Percentiles rank a stretch among this genome's conserved stretches.
These are phyloP conservation scores for Annulohypoxylon moriforme DNA, from an alignment of 495 filamentous ascomycete genomes.

Conservation along the genomic window DNA sequence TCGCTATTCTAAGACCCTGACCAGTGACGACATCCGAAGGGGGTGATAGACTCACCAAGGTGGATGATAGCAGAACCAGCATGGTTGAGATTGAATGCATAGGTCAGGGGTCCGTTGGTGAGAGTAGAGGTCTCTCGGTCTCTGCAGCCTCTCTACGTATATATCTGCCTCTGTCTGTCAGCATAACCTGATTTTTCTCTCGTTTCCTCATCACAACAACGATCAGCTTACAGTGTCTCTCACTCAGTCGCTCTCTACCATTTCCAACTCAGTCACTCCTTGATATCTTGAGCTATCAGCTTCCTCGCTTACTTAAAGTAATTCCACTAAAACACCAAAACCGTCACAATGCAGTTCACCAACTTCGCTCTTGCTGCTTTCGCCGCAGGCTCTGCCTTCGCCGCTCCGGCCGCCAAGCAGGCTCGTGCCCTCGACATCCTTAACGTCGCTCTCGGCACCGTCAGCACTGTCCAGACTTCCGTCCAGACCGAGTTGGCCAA, in stretches of 20 bases:
- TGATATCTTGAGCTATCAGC: conserved; percentile 42
- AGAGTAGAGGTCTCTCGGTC: background rate
- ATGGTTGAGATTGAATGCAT: conserved; percentile 28
- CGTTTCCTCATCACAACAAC: conserved; percentile 30
- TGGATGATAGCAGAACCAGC: conserved; percentile 28
- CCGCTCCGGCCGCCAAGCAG: conserved; percentile 31
- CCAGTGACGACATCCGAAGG: conserved; percentile 33
- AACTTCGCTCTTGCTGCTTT: conserved; percentile 44
- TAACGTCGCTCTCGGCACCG: conserved; percentile 12
- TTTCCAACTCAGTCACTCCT: conserved; percentile 46
- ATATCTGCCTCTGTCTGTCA: conserved; percentile 39
- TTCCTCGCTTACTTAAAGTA: conserved; percentile 18
- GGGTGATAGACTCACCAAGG: conserved; percentile 33
- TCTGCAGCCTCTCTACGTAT: conserved; percentile 12
- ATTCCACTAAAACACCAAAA: conserved; percentile 11
- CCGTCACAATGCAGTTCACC: conserved; percentile 46
- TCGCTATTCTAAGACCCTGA: conserved; percentile 42
- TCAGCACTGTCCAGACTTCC: conserved; percentile 21
- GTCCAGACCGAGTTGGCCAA: conserved; percentile 28
- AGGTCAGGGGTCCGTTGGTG: conserved; percentile 18
- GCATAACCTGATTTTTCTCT: conserved; percentile 2
- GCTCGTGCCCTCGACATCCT: conserved; percentile 29
- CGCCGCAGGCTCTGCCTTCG: conserved; percentile 48
- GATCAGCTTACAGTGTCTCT: conserved; percentile 45
- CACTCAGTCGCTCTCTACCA: conserved; percentile 42